Evolutionary conservation across 2,329 filamentous ascomycete species (phyloP), one percentile per base, ranked within the genome.

Genomic region (Aspergillus hiratsukae): DNA sequence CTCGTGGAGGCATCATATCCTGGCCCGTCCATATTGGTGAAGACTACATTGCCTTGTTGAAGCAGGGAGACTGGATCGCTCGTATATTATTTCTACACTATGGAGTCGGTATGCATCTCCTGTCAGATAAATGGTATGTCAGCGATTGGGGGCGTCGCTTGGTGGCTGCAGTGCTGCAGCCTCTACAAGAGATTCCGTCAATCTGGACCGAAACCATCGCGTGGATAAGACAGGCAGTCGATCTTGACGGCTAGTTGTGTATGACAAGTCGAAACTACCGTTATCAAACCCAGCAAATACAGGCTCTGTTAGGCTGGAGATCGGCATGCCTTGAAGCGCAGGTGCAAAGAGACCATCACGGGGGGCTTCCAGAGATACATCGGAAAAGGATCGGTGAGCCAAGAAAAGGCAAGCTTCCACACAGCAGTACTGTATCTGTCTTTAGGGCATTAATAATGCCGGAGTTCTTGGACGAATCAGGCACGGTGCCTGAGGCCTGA

Each of bases 121-220:
- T 70, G 31, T 68, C 64, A 1, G 61, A 70, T 55, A 65, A 67
- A 29, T 72, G 69, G 69, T 72, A 69, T 53, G 68, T 71, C 10
- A 62, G 63, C n/a, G 66, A 68, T 21, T 68, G 64, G 63, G 69
- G 69, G 9, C 63, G 68, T 11, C 67, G 67, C 37, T 57, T 71
- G 11, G 64, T 72, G 14, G 57, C 64, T 41, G 65, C 66, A 2
- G 66, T 65, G 21, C n/a, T 72, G n/a, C 58, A 67, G 17, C 52
- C 58, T 25, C 35, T 66, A n/a, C 60, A 64, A 14, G 63, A 69
- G 6, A 61, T 68, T 31, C 69, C 68, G 1, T 27, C 56, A 3
- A 59, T 62, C 8, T 72, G 69, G 69, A 28, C 35, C 3, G 64
- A 66, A 14, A 70, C 64, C 3, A 61, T 71, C 27, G 53, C 58